Evolutionary conservation across 2,329 filamentous ascomycete species (phyloP), one percentile per base, ranked within the genome.

Genomic region (Penicillium oxalicum): DNA sequence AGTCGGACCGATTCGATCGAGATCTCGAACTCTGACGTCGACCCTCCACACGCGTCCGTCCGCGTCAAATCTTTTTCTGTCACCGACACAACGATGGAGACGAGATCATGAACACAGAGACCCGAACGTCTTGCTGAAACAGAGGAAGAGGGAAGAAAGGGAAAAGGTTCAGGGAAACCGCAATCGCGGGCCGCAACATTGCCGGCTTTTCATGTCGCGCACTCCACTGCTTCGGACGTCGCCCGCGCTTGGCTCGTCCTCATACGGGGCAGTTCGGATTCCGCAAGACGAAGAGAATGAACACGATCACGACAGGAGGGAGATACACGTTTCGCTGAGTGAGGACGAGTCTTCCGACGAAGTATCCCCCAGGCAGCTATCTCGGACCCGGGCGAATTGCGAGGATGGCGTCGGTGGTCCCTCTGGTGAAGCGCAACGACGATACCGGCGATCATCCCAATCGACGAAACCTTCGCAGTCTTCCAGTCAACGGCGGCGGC

Each of bases 171-270:
- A 18, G 18, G 18, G 18, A 18, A 18, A 18, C 18, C 2, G 18
- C 18, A 18, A 18, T 18, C 18, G 18, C 18, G 18, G 18, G 41
- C 33, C 34, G 40, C 55, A 56, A 42, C 55, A 42, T 33, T 39
- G 53, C 37, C 42, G 50, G 45, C 39, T 36, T 52, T 52, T 69
- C 49, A 77, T 77, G 74, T 76, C 74, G 51, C 71, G 70, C 63
- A 70, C 76, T 53, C 80, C 80, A 50, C 74, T 83, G 49, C 70
- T 84, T 46, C 77, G 79, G 51, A 80, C 80, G 43, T 79, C 80
- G 55, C 80, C 80, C 38, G 78, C 78, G 32, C 75, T 79, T 62
- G 80, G 79, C 48, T 81, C 78, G 33, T 77, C 78, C 24, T 82
- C 80, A 12, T 84, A 84, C 63, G 80, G 81, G 47, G 79, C 78